phyloP scores from a whole-genome alignment of 2,329 filamentous ascomycete genomes.

The Ophiostoma populinum region DNA sequence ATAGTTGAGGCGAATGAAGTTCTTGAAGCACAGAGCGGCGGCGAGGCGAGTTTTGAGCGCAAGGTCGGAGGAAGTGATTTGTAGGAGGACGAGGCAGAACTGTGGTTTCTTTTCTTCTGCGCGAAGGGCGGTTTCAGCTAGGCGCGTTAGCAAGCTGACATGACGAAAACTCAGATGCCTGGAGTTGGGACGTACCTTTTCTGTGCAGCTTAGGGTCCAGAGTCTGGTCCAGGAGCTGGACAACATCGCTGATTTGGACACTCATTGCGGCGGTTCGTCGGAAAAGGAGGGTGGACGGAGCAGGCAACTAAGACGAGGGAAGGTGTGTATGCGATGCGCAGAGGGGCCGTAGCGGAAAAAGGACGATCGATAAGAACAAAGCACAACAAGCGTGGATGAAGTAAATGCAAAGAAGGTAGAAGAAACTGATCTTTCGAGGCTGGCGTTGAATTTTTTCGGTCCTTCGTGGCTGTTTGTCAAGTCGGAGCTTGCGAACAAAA shows the following conservation, averaged over 20 bases:
- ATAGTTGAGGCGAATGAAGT: constrained; percentile 91
- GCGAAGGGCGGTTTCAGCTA: constrained; percentile 70
- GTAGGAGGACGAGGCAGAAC: constrained; percentile 76
- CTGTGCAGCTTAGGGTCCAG: constrained; percentile 76
- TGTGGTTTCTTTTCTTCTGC: constrained; percentile 66
- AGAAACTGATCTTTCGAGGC: background rate
- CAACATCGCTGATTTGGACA: constrained; percentile 42
- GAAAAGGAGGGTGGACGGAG: background rate
- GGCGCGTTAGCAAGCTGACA: constrained; percentile 2
- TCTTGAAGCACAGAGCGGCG: constrained; percentile 91
- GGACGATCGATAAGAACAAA: too few species aligned
- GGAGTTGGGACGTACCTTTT: constrained; percentile 44
- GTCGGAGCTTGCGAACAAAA: constrained; percentile 6
- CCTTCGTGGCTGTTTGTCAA: background rate
- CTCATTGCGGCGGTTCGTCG: constrained; percentile 29
- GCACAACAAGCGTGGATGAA: too few species aligned
- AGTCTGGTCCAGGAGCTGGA: constrained; percentile 77
- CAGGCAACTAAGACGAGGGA: background rate
- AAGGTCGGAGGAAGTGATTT: constrained; percentile 66
- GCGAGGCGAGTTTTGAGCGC: constrained; percentile 68
- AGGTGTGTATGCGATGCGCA: too few species aligned
- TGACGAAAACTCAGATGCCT: background rate
- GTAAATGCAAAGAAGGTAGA: background rate
- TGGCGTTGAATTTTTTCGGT: constrained; percentile 4
- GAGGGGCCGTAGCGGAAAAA: too few species aligned